phyloP scores from a whole-genome alignment of 345 rosid species.

The Pistacia integerrima region DNA sequence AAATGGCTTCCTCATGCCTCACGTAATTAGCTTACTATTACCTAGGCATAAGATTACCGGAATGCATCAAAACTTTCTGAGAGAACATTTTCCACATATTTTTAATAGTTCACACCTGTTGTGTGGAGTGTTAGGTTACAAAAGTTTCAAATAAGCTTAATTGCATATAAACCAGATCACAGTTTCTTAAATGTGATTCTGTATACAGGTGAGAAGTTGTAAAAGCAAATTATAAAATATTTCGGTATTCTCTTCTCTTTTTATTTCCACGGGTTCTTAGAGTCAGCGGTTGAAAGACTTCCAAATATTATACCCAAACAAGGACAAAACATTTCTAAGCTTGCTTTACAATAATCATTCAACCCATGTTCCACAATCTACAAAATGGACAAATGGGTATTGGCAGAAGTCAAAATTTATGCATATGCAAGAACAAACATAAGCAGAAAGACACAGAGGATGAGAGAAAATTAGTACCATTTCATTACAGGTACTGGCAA shows the following conservation, averaged over 20 bases:
- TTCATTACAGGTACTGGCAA: not conserved
- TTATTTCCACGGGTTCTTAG: too few relatives aligned
- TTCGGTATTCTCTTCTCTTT: too few relatives aligned
- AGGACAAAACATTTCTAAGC: not conserved
- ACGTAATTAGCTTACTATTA: slow-evolving; percentile 26
- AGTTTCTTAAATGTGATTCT: not conserved
- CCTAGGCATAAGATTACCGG: slow-evolving; percentile 26
- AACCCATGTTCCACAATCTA: not conserved
- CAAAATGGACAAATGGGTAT: not conserved
- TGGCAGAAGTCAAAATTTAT: not conserved
- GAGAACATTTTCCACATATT: slow-evolving; percentile 32
- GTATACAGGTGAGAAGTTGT: not conserved
- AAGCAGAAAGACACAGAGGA: not conserved
- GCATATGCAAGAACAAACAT: not conserved
- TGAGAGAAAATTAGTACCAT: slow-evolving; percentile 19
- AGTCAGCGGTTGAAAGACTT: too few relatives aligned
- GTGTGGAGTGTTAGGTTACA: slow-evolving; percentile 11
- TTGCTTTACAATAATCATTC: not conserved
- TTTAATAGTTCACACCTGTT: slow-evolving; percentile 37
- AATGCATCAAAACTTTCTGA: slow-evolving; percentile 35
- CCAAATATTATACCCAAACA: too few relatives aligned
- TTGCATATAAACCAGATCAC: not conserved
- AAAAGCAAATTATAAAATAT: too few relatives aligned
- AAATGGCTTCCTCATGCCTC: not conserved
- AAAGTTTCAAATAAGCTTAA: not conserved